Evolutionary conservation across 371 early-diverging fungal genomes (phyloP), one percentile per base, ranked within the genome.

Genomic region (Fennellomyces sp.): DNA sequence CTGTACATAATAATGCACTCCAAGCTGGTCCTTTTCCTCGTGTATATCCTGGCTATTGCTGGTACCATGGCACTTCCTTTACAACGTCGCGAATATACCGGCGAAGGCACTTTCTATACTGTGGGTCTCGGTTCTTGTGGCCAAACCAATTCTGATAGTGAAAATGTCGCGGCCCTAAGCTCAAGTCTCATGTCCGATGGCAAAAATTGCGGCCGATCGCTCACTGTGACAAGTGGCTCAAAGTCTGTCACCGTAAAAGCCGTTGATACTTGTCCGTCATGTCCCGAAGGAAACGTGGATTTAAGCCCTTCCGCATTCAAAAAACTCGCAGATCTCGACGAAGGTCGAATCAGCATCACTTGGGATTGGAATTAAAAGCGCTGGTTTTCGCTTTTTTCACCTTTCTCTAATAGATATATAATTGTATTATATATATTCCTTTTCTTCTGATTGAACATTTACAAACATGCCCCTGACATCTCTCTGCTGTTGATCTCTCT

Each of bases 221-320:
- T 79, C 26, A 74, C 47, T 1, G 53, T 73, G 8, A 69, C 57
- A 8, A 72, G 70, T n/a, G 65, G 66, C 1, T 53, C 51, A 33
- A 74, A 75, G 8, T 58, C 63, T 5, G 80, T 82, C 26, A 72
- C 69, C n/a, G 82, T 75, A 25, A 76, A 25, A 0, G 68, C 82
- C n/a, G 74, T 81, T 21, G 86, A 86, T 59, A 77, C 78, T 2
- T 86, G 86, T 51, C 82, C 81, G 5, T 57, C 48, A 1, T 86
- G 86, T 59, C 31, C 19, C 3, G 13, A 30, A 10, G 80, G 77
- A 3, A 65, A 62, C 63, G 28, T 86, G n/a, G 85, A 81, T 50
- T 53, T 82, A 17, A 70, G 70, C 12, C 75, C 75, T 11, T 47
- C 78, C 25, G 82, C 85, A 3, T 86, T 84, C 53, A 52, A 70